phyloP scores from a whole-genome alignment of 2,329 filamentous ascomycete species.

The Falciphora oryzae region DNA sequence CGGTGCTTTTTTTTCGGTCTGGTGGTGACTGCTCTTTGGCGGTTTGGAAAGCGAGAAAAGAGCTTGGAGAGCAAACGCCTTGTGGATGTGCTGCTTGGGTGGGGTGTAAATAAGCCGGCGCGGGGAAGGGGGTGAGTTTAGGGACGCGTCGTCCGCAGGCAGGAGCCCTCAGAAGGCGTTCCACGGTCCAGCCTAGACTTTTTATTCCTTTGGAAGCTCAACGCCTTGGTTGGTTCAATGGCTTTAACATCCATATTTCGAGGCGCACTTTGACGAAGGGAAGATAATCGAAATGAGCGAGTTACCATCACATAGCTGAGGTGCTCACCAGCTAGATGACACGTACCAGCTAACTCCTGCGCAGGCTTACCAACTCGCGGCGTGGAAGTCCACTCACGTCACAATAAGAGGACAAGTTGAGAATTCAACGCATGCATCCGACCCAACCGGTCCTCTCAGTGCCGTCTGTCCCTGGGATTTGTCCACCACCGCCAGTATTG shows the following conservation, averaged over 20 bases:
- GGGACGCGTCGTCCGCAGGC: neutral
- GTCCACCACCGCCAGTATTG: neutral
- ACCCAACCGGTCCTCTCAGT: too few species aligned
- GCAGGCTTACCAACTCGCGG: neutral
- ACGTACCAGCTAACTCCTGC: neutral
- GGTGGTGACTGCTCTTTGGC: neutral
- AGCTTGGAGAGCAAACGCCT: neutral
- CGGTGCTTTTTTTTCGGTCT: neutral
- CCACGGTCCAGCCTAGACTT: neutral
- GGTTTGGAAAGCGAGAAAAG: neutral
- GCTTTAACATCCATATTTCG: too few species aligned
- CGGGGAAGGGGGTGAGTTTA: conserved; percentile 10
- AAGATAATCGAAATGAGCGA: too few species aligned
- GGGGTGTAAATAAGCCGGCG: conserved; percentile 9
- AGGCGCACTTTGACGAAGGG: too few species aligned
- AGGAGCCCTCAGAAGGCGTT: neutral
- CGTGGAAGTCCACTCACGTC: neutral
- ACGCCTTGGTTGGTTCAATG: too few species aligned
- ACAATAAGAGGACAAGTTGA: neutral
- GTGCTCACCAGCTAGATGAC: neutral
- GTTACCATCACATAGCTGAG: neutral
- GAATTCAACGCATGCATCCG: neutral
- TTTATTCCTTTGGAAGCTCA: neutral
- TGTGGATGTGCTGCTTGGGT: neutral
- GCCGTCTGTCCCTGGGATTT: too few species aligned